Conservation (phyloP, 139 green algal species). For the Nannochloris sp. region DNA sequence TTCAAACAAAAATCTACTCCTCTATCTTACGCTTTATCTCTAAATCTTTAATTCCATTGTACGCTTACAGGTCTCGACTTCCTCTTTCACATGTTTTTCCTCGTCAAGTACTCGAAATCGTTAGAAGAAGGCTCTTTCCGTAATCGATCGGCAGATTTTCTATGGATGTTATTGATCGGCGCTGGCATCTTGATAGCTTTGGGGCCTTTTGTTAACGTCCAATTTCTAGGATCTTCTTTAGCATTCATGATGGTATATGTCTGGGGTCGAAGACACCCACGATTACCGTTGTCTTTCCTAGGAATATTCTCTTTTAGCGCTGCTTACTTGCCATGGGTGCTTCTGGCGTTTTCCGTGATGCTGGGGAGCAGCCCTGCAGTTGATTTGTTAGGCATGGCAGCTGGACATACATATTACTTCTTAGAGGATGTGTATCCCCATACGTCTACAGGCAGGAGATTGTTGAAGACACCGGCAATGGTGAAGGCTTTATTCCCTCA, state of each 20-base stretch:
- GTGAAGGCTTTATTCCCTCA: neutral
- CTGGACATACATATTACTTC: constrained; percentile 94
- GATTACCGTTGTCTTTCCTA: constrained; percentile 92
- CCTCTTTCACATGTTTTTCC: constrained; percentile 99
- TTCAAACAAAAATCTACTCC: neutral
- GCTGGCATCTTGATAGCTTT: constrained; percentile 63
- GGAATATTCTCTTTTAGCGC: constrained; percentile 98
- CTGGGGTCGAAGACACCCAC: constrained; percentile 87
- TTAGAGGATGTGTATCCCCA: constrained; percentile 96
- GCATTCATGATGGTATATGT: constrained; percentile 99
- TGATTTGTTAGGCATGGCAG: constrained; percentile 91
- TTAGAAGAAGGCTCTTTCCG: constrained; percentile 96
- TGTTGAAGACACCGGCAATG: constrained; percentile 3
- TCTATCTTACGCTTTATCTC: neutral
- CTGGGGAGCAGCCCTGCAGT: constrained; percentile 79
- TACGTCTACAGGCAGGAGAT: constrained; percentile 21
- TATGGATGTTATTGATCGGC: constrained; percentile 97
- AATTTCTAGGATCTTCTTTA: constrained; percentile 91
- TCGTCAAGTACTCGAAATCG: constrained; percentile 92
- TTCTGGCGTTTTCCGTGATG: constrained; percentile 89
- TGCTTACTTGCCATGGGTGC: constrained; percentile 97
- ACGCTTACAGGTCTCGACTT: constrained; percentile 87
- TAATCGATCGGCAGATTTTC: constrained; percentile 85
- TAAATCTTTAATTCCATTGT: neutral
- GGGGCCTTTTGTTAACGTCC: constrained; percentile 87